Evolutionary conservation across 495 filamentous ascomycete species (phyloP), one percentile per base, ranked within the genome.

Genomic region (Hypomontagnella monticulosa): DNA sequence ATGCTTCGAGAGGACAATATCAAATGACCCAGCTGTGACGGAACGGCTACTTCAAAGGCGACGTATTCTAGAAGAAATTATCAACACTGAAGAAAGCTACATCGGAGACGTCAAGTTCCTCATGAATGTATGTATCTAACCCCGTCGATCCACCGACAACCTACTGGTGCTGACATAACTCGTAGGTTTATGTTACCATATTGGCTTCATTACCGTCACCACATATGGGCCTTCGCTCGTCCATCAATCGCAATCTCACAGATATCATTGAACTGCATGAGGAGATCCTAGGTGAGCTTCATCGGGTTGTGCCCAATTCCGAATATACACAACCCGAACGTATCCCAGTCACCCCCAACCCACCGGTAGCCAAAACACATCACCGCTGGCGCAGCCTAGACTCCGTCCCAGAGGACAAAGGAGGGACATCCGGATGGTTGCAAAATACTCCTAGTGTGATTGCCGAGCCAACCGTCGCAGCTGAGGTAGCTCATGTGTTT

Each of bases 1-100:
- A 40, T 83, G 82, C 56, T 75, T 80, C 15, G 79, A 83, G 6
- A 73, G 83, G 36, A 85, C 79, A 40, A 70, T 79, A 48, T 70
- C 80, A n/a, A 74, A 87, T 30, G 93, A 97, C 67, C 84, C 89
- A 55, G 88, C 80, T n/a, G 88, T 89, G 19, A 84, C 84, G 41
- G 83, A 85, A 51, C 83, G 95, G 18, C 83, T 92, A 10, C 69
- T 89, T 38, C 89, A 93, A 66, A 84, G 95, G 50, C 87, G 91
- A 8, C 85, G 86, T 56, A 87, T 93, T 15, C 72, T 98, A 38
- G 90, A 92, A 65, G 95, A 99, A 74, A 78, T 99, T 15, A 83
- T 97, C 51, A 83, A 75, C 41, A 94, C 93, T 0, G 95, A 98
- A 75, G 89, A 93, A 70, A 88, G 91, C 66, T 98, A 98, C 76